Conservation (phyloP, 768 basidiomycete species). For the Mycena polygramma region DNA sequence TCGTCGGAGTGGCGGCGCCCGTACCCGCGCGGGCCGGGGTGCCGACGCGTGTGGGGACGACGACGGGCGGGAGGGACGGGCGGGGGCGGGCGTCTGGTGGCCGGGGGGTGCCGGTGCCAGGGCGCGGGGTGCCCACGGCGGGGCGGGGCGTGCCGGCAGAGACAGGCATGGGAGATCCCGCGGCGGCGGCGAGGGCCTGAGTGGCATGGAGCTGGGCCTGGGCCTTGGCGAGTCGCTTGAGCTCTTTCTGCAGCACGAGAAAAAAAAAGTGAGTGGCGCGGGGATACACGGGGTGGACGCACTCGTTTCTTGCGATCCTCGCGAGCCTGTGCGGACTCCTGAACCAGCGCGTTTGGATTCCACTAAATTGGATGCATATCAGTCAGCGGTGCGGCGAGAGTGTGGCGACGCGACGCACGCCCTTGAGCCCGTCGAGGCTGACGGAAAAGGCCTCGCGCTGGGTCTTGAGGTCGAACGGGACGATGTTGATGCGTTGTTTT, state of each 20-base stretch:
- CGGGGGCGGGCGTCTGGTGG: constrained; percentile 39
- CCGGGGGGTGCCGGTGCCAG: constrained; percentile 40
- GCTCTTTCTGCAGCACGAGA: constrained; percentile 68
- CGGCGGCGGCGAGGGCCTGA: constrained; percentile 42
- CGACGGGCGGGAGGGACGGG: constrained; percentile 33
- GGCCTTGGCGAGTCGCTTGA: constrained; percentile 75
- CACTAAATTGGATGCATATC: constrained; percentile 58
- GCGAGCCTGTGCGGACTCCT: constrained; percentile 79
- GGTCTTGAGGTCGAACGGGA: constrained; percentile 73
- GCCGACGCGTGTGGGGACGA: constrained; percentile 42
- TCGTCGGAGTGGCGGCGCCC: constrained; percentile 35
- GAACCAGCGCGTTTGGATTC: constrained; percentile 72
- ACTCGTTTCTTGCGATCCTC: constrained; percentile 86
- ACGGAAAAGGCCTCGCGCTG: constrained; percentile 82
- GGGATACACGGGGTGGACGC: constrained; percentile 45
- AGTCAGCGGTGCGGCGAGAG: constrained; percentile 29
- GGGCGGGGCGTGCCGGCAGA: constrained; percentile 48
- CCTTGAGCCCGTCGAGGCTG: constrained; percentile 79
- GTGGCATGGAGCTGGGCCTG: constrained; percentile 54
- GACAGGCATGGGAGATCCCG: constrained; percentile 47
- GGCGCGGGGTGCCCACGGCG: constrained; percentile 46
- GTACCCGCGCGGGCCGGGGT: constrained; percentile 42
- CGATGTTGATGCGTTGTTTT: constrained; percentile 76
- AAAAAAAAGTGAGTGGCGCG: constrained; percentile 2
- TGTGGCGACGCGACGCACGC: constrained; percentile 61